Base-by-base conservation (phyloP, 2,329 filamentous ascomycete species). In the Sclerotinia minor region DNA sequence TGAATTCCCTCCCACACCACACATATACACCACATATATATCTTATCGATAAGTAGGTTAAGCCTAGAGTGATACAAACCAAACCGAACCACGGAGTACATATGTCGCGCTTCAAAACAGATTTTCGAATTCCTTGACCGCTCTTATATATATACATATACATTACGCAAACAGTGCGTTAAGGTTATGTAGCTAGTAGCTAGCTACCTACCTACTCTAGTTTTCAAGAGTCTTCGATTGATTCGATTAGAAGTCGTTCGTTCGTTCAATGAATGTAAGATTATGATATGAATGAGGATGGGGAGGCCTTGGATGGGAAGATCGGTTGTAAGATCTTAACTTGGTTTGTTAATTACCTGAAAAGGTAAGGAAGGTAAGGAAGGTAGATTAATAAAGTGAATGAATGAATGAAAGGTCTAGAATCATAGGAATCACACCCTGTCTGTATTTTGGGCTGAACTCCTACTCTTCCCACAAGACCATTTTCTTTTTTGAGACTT, bases 21-120 rank as follows among this genome's bases (percentile, higher is more conserved):
- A n/a, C n/a, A n/a, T n/a, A n/a, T 35, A 29, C 29, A 29, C 29
- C 29, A 35, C 47, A 50, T 60, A 60, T 53, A 50, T 60, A 60
- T 53, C 41, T 67, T 67, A 67, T 67, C 65, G 65, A 67, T 61
- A 67, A 67, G 65, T 61, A n/a, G n/a, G n/a, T n/a, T n/a, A 67
- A 67, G 65, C 50, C 26, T 24, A n/a, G 21, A 24, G 38, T 55
- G n/a, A 21, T 32, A 53, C 47, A 47, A n/a, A n/a, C n/a, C n/a
- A n/a, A n/a, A n/a, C n/a, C n/a, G n/a, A 19, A n/a, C 26, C 35
- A 35, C 35, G 7, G 8, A 35, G 35, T 5, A 6, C 9, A 35
- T 41, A 44, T 53, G 21, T 24, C 9, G 15, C 35, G 41, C 21
- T 65, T 15, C n/a, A 13, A 19, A 26, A 24, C 11, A 45, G 32